Evolutionary conservation across 1,284 basidiomycete species (phyloP).

Genomic region (Ceratobasidium sp.): DNA sequence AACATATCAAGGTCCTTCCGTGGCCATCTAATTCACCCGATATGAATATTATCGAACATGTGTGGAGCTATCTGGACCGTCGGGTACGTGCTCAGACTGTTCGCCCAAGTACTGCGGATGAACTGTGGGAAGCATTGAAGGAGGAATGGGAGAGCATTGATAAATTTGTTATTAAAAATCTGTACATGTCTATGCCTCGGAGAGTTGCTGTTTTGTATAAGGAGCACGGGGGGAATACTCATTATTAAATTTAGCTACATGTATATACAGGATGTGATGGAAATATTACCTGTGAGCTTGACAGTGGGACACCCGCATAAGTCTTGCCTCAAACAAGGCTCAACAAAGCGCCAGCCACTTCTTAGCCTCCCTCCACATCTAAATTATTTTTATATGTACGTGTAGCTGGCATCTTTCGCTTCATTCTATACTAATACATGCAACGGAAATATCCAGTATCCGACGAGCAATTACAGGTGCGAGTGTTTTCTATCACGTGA

Average conservation of each 20-base stretch:
- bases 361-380: not conserved
- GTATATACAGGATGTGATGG: not conserved
- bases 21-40: not conserved
- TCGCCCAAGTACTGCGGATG: not conserved
- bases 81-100: not conserved
- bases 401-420: not conserved
- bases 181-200: slow-evolving; percentile 16
- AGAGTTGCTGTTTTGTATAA: not conserved
- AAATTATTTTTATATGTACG: slow-evolving; percentile 3
- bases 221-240: slow-evolving; percentile 12
- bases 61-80: slow-evolving; percentile 2
- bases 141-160: slow-evolving; percentile 25
- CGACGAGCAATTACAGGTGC: not conserved
- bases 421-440: not conserved
- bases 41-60: slow-evolving; percentile 18
- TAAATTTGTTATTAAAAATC: not conserved
- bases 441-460: not conserved
- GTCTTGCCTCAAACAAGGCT: slow-evolving; percentile 24
- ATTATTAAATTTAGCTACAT: slow-evolving; percentile 1
- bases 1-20: not conserved
- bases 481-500: not conserved
- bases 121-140: slow-evolving; percentile 25
- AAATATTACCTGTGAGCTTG: not conserved
- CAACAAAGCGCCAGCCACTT: slow-evolving; percentile 1
- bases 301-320: not conserved